Conservation (phyloP, 495 filamentous ascomycete species). For the Wilcoxina mikolae region DNA sequence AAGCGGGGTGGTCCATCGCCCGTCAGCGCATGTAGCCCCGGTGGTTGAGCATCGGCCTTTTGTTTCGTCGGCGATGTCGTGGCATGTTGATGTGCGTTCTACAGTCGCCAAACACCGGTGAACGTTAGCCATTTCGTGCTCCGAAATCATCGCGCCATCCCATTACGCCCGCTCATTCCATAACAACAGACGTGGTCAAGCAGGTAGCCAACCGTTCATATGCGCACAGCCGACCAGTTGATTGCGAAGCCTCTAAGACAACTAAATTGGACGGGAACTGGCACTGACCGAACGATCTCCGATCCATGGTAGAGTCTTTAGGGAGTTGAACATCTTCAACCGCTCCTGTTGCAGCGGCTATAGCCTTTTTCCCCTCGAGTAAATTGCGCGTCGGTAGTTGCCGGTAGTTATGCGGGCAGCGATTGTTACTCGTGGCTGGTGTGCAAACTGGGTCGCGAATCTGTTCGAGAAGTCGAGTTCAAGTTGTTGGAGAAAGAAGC, state of each 20-base stretch:
- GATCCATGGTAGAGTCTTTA: slow-evolving; percentile 22
- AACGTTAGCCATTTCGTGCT: slow-evolving; percentile 19
- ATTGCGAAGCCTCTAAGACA: neutral
- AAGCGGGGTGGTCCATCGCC: slow-evolving; percentile 25
- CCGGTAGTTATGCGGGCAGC: too few relatives aligned
- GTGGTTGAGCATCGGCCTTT: slow-evolving; percentile 16
- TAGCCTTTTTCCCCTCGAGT: too few relatives aligned
- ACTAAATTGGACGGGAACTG: neutral
- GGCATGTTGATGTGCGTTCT: slow-evolving; percentile 16
- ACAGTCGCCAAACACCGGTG: slow-evolving; percentile 9
- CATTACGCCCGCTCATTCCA: neutral
- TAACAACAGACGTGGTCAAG: neutral
- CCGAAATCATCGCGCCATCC: slow-evolving; percentile 13
- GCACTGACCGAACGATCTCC: slow-evolving; percentile 22
- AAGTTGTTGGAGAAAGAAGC: too few relatives aligned
- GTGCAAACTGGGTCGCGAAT: too few relatives aligned
- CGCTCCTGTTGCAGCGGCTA: neutral
- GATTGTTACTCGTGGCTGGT: too few relatives aligned
- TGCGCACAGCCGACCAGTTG: neutral
- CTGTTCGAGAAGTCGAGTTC: too few relatives aligned
- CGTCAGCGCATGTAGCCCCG: slow-evolving; percentile 13
- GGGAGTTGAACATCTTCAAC: slow-evolving; percentile 24
- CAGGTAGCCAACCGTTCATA: neutral
- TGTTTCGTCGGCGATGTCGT: slow-evolving; percentile 21
- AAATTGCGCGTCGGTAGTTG: too few relatives aligned